These are phyloP conservation scores for Rhipidocladum racemiflorum DNA, from an alignment of 176 grass and related monocot species.

Conservation along the genomic window DNA sequence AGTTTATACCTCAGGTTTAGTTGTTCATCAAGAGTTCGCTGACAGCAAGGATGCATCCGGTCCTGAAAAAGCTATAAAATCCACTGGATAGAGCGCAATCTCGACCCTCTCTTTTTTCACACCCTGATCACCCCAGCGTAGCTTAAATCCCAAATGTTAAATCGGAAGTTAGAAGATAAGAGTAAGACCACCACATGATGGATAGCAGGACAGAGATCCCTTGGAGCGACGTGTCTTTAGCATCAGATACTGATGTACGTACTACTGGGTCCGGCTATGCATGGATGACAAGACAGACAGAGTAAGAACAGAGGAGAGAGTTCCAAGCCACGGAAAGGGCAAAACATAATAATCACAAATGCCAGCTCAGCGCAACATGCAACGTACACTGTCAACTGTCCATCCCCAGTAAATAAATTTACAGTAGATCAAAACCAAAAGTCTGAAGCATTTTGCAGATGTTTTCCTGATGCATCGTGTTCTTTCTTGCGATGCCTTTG, in stretches of 20 bases:
- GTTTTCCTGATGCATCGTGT: not conserved
- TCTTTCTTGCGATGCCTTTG: not conserved
- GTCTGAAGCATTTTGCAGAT: not conserved
- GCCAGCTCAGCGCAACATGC: not conserved
- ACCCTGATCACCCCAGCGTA: not conserved
- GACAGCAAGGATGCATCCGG: not conserved
- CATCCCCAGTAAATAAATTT: not conserved
- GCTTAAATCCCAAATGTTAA: not conserved
- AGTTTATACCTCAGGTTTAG: not conserved
- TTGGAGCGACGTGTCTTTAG: too few species aligned
- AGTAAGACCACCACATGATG: too few species aligned
- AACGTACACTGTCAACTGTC: not conserved
- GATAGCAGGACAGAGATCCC: too few species aligned
- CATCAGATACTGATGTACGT: not conserved
- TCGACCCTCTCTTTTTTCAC: not conserved
- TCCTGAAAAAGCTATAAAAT: not conserved
- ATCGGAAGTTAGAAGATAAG: not conserved
- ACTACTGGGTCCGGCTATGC: not conserved
- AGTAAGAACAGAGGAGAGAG: not conserved
- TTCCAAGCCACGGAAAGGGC: not conserved
- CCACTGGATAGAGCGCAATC: not conserved
- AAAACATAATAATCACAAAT: not conserved
- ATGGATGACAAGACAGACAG: not conserved
- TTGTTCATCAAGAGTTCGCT: not conserved
- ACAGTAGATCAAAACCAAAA: not conserved